Evolutionary conservation across 257 asterid species (phyloP).

Genomic region (Anisodus tanguticus): DNA sequence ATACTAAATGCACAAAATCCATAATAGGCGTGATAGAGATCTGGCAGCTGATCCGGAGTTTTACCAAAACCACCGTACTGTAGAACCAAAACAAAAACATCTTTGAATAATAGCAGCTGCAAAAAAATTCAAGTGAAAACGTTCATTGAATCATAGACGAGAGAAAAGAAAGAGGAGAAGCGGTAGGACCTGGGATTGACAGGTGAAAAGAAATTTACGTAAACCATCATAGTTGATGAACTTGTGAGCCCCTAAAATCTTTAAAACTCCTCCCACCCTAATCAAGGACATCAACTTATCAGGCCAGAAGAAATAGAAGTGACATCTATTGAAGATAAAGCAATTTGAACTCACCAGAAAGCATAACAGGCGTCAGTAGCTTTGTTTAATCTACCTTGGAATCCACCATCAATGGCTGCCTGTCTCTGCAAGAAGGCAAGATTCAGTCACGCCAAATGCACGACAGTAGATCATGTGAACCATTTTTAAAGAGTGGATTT

Average conservation of each 20-base stretch:
- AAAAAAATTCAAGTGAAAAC: neutral
- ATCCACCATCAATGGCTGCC: conserved; percentile 76
- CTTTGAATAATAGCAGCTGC: neutral
- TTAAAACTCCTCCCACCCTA: conserved; percentile 90
- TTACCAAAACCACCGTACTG: conserved; percentile 98
- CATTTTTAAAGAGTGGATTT: neutral
- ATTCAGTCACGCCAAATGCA: neutral
- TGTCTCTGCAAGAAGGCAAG: conserved; percentile 66
- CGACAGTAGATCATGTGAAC: neutral
- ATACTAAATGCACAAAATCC: conserved; percentile 88
- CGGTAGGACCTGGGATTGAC: conserved; percentile 76
- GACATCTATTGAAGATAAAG: neutral
- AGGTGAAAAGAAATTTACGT: conserved; percentile 69
- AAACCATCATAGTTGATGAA: conserved; percentile 62
- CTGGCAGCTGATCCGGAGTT: conserved; percentile 74
- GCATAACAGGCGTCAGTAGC: conserved; percentile 92
- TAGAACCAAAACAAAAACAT: conserved; percentile 26
- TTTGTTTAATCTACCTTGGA: conserved; percentile 91
- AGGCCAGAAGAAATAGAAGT: conserved; percentile 27
- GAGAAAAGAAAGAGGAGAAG: conserved; percentile 37
- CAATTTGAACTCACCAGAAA: conserved; percentile 64
- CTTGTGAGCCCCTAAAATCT: conserved; percentile 74
- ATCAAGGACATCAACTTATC: conserved; percentile 24
- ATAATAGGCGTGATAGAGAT: conserved; percentile 85
- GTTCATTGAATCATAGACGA: neutral